Base-by-base conservation (phyloP, 768 basidiomycete species). In the Termitomyces heimii region DNA sequence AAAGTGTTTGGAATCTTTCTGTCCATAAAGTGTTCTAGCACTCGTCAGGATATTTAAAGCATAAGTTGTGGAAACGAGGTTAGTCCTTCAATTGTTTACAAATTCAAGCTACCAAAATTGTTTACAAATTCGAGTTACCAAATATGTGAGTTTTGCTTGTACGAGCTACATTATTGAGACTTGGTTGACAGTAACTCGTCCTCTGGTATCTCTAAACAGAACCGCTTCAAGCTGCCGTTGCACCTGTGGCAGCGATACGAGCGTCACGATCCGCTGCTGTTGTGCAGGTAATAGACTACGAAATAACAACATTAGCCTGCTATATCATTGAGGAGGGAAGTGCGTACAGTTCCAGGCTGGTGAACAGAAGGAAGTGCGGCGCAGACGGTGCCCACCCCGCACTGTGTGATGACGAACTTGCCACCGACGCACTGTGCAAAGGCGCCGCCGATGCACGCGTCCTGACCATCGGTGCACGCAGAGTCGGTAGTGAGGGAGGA, bases 351-450 rank as follows among this genome's bases (percentile, higher is more conserved):
- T 22, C 70, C 70, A 3, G 65, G 50, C 20, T 54, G 62, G 60
- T 70, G 68, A 24, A 70, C 68, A 28, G 70, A 60, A 13, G 70
- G 69, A 18, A 71, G 59, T 3, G 68, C 68, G 1, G 66, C 62
- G 55, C 70, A 71, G 53, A 62, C 61, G 18, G 68, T 70, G 26
- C 67, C 69, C 51, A 65, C 65, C 8, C 62, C 60, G 28, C 70
- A 69, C 49, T 69, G 64, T 13, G 67, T 70, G 42, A 64, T 63
- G 13, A 44, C 56, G 54, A 69, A 68, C 39, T 58, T 62, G 20
- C 65, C 66, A 26, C 61, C 57, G 5, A 67, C 61, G 31, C 66
- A 67, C 37, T 63, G 70, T 32, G 62, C 70, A 52, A 70, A 63
- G 3, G 59, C 59, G 26, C 62, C 55, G 20, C 47, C 29, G 20